Percentiles rank a stretch among this genome's conserved stretches.
phyloP scores from a whole-genome alignment of 768 basidiomycete genomes.

The Arthromyces matolae region DNA sequence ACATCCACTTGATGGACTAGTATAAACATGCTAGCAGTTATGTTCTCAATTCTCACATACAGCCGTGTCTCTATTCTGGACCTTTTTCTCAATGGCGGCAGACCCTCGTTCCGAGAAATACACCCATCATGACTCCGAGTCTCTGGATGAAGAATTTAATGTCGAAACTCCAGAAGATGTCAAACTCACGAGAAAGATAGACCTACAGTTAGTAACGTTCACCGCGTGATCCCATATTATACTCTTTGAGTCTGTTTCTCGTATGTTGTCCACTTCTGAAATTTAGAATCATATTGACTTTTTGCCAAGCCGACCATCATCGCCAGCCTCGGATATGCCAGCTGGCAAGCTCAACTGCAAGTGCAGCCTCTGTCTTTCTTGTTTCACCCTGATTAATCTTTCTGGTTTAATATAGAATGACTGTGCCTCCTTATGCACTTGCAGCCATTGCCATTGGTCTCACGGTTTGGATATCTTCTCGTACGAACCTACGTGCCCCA shows the following conservation, averaged over 20 bases:
- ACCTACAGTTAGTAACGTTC: conserved; percentile 30
- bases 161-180: conserved; percentile 30
- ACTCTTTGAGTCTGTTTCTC: conserved; percentile 57
- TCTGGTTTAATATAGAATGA: conserved; percentile 36
- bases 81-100: not conserved
- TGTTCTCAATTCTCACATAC: not conserved
- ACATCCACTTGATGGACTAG: too few species aligned
- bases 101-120: conserved; percentile 5
- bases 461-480: conserved; percentile 51
- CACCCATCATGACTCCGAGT: conserved; percentile 6
- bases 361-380: conserved; percentile 9
- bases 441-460: conserved; percentile 47
- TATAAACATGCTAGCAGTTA: too few species aligned
- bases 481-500: conserved; percentile 40
- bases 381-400: not conserved
- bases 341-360: conserved; percentile 60
- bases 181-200: conserved; percentile 37
- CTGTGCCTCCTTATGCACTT: conserved; percentile 54
- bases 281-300: not conserved
- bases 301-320: conserved; percentile 53
- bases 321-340: conserved; percentile 49
- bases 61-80: not conserved
- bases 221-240: too few species aligned
- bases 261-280: conserved; percentile 22
- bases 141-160: conserved; percentile 21